Evolutionary conservation across 768 basidiomycete genomes (phyloP).

Genomic region (Coprinellus aureogranulatus): DNA sequence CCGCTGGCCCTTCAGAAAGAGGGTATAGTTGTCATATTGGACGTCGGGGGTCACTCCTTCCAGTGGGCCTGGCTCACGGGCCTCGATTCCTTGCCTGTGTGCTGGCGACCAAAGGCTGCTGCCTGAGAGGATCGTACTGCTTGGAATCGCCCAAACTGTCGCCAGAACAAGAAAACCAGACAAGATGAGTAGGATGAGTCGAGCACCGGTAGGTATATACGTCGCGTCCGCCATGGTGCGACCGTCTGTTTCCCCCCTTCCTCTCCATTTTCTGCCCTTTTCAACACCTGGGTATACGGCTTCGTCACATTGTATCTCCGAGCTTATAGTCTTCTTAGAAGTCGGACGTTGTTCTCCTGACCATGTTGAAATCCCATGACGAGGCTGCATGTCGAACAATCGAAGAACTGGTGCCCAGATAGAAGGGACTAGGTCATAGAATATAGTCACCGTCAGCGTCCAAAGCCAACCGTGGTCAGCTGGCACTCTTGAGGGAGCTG

Average conservation of each 20-base stretch:
- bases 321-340: slow-evolving; percentile 10
- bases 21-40: slow-evolving; percentile 65
- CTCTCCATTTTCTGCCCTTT: background rate
- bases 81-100: background rate
- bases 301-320: background rate
- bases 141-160: background rate
- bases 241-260: background rate
- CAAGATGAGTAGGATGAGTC: background rate
- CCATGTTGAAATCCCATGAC: slow-evolving; percentile 18
- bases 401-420: slow-evolving; percentile 8
- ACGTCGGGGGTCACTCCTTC: slow-evolving; percentile 32
- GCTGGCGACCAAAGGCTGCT: background rate
- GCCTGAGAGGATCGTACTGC: too few relatives aligned
- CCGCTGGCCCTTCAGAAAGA: slow-evolving; percentile 66
- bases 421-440: slow-evolving; percentile 18
- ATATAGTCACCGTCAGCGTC: background rate
- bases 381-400: slow-evolving; percentile 17
- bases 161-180: background rate
- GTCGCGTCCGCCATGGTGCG: background rate
- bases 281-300: background rate
- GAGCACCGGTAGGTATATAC: background rate
- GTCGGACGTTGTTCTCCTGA: background rate
- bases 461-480: background rate
- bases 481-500: background rate
- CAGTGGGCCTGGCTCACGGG: background rate